Evolutionary conservation across 2,329 filamentous ascomycete genomes (phyloP).

Genomic region (Coniochaeta sp.): DNA sequence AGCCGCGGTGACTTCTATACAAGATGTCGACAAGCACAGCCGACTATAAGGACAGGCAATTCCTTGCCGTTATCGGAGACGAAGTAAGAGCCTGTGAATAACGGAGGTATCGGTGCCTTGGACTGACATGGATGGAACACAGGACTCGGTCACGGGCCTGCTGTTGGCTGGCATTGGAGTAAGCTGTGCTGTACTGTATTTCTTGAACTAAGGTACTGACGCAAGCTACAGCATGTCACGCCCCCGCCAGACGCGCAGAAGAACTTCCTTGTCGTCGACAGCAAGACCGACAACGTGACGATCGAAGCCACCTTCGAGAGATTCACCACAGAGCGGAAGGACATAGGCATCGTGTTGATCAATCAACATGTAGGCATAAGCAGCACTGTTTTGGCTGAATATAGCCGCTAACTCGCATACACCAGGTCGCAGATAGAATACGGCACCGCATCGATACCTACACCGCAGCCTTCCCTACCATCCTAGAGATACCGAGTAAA

Average conservation of each 20-base stretch:
- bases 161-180: constrained; percentile 94
- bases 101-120: constrained; percentile 7
- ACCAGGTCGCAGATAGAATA: constrained; percentile 87
- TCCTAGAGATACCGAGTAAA: constrained; percentile 97
- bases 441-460: constrained; percentile 84
- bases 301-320: constrained; percentile 88
- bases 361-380: constrained; percentile 76
- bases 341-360: constrained; percentile 93
- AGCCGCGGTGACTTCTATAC: constrained; percentile 2
- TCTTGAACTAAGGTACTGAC: background rate
- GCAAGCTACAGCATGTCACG: constrained; percentile 68
- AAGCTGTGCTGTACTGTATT: no score
- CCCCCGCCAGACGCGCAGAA: constrained; percentile 82
- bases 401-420: background rate
- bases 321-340: constrained; percentile 86
- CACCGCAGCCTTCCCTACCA: constrained; percentile 89
- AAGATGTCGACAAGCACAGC: constrained; percentile 41
- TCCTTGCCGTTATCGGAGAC: constrained; percentile 95
- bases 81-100: constrained; percentile 54
- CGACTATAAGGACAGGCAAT: constrained; percentile 79
- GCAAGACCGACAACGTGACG: constrained; percentile 78
- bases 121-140: constrained; percentile 12
- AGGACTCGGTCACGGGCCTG: constrained; percentile 95
- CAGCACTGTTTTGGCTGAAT: background rate
- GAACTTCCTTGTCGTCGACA: constrained; percentile 96